These are phyloP conservation scores for Pleurotus citrinopileatus DNA, from an alignment of 768 basidiomycete genomes.

Conservation along the genomic window DNA sequence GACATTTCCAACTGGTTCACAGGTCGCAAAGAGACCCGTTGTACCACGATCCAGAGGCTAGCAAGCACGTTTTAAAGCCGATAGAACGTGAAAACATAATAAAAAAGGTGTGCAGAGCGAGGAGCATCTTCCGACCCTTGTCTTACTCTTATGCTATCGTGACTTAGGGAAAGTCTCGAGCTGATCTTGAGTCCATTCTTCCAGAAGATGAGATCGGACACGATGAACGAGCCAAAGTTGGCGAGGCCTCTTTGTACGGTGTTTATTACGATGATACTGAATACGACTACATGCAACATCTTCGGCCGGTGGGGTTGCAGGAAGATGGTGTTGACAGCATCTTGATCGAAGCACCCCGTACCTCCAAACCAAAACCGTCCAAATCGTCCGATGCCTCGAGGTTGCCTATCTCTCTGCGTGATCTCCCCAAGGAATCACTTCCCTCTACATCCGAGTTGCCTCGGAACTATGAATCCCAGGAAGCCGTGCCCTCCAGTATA, in stretches of 20 bases:
- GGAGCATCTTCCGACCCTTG: background rate
- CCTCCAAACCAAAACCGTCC: slow-evolving; percentile 29
- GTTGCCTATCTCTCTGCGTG: slow-evolving; percentile 39
- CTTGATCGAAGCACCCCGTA: slow-evolving; percentile 71
- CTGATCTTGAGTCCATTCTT: slow-evolving; percentile 69
- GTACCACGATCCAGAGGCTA: slow-evolving; percentile 89
- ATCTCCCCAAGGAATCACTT: slow-evolving; percentile 67
- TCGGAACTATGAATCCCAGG: slow-evolving; percentile 69
- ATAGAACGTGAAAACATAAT: slow-evolving; percentile 65
- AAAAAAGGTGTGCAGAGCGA: slow-evolving; percentile 47
- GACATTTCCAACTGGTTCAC: slow-evolving; percentile 96
- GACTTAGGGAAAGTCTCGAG: slow-evolving; percentile 72
- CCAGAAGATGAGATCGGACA: slow-evolving; percentile 44
- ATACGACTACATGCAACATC: slow-evolving; percentile 98
- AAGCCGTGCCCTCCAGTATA: slow-evolving; percentile 78
- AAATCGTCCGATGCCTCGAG: slow-evolving; percentile 30
- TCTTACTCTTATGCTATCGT: background rate
- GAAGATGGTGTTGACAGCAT: slow-evolving; percentile 82
- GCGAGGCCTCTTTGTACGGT: slow-evolving; percentile 88
- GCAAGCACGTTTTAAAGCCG: slow-evolving; percentile 84
- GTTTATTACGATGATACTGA: slow-evolving; percentile 93
- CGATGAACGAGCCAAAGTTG: slow-evolving; percentile 55
- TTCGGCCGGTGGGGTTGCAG: slow-evolving; percentile 71
- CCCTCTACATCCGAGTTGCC: slow-evolving; percentile 76
- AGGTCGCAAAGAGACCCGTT: slow-evolving; percentile 94